Percentiles rank a stretch among this genome's conserved stretches.
Conservation (phyloP, 768 basidiomycete genomes). For the Russula vinacea region DNA sequence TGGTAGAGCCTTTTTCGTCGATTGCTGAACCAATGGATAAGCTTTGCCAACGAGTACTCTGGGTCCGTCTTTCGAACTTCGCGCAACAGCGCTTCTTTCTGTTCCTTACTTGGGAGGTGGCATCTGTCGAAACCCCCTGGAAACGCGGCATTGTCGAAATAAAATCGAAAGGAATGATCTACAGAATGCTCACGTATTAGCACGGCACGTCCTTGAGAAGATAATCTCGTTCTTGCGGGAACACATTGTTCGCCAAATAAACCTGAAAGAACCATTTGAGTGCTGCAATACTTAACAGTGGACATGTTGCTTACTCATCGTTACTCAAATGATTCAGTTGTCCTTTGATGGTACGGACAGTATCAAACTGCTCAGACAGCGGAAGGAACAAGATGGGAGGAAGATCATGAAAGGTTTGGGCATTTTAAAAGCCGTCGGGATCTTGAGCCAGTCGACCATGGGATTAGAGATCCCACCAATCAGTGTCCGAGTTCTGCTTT, state of each 20-base stretch:
- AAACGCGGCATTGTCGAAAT: no score
- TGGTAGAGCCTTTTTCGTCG: neutral
- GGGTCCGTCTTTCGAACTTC: constrained; percentile 20
- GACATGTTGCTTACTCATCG: neutral
- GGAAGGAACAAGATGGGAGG: neutral
- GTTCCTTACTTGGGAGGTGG: constrained; percentile 6
- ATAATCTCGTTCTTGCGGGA: neutral
- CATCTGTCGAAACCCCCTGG: constrained; percentile 13
- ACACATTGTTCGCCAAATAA: neutral
- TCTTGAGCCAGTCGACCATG: neutral
- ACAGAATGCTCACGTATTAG: constrained; percentile 4
- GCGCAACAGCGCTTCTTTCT: constrained; percentile 6
- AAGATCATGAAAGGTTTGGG: neutral
- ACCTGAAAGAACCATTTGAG: neutral
- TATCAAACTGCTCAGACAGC: neutral
- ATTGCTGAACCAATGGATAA: constrained; percentile 4
- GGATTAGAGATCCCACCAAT: neutral
- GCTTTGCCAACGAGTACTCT: constrained; percentile 3
- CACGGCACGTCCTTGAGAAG: neutral
- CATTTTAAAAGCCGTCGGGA: neutral
- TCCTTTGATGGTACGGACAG: neutral
- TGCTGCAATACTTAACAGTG: neutral
- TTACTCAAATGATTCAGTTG: neutral
- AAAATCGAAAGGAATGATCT: no score
- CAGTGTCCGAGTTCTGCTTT: neutral